Evolutionary conservation across 2,329 filamentous ascomycete species (phyloP).

Genomic region (Stachybotrys chartarum): DNA sequence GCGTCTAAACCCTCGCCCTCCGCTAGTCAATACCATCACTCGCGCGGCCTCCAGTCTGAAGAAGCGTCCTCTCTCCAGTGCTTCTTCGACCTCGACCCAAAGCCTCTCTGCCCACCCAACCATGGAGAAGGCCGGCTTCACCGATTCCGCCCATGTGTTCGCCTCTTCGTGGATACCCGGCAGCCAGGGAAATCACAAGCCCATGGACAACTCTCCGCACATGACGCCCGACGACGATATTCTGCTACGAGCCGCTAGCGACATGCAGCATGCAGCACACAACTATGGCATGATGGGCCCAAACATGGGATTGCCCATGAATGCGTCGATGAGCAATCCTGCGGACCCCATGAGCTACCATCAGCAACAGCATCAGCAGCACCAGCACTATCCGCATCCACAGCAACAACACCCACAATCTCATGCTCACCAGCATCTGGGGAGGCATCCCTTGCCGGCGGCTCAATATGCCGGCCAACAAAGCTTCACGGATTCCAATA

Average conservation of each 20-base stretch:
- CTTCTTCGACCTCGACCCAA: conserved; percentile 50
- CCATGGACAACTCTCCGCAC: conserved; percentile 33
- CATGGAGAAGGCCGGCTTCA: conserved; percentile 39
- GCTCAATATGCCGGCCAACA: conserved; percentile 45
- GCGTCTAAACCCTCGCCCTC: neutral
- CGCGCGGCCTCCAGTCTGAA: conserved; percentile 31
- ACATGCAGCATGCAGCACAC: conserved; percentile 44
- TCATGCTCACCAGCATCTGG: neutral
- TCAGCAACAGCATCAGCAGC: conserved; percentile 23
- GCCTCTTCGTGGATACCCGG: conserved; percentile 42
- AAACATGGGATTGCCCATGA: conserved; percentile 7
- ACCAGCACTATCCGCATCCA: conserved; percentile 10
- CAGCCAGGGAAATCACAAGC: conserved; percentile 34
- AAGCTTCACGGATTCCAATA: conserved; percentile 51
- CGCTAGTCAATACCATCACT: conserved; percentile 1
- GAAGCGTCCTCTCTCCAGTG: conserved; percentile 46
- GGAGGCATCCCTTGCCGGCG: conserved; percentile 44
- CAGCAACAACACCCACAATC: conserved; percentile 25
- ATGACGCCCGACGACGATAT: conserved; percentile 55
- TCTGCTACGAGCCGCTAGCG: conserved; percentile 49
- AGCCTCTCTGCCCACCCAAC: conserved; percentile 45
- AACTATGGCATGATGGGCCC: conserved; percentile 34
- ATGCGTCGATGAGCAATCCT: conserved; percentile 34
- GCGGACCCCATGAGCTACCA: conserved; percentile 37
- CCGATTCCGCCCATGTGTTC: conserved; percentile 37